Evolutionary conservation across 805 yeast genomes (phyloP), one percentile per base, ranked within the genome.

Genomic region (Saccharomycodes ludwigii): DNA sequence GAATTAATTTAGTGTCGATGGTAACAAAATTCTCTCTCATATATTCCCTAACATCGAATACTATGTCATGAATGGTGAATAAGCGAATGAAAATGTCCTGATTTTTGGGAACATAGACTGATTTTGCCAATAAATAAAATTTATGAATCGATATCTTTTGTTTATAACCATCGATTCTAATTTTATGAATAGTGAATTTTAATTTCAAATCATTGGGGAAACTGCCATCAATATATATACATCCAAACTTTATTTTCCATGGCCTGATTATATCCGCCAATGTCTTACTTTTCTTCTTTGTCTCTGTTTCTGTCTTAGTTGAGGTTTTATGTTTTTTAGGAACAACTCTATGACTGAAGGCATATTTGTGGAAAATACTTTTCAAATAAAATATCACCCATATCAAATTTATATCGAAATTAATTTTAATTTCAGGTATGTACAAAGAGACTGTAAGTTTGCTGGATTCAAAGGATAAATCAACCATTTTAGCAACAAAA

Each of bases 181-280:
- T 17, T 5, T 35, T 23, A 9, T 40, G 31, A 1, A 43, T 16
- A 3, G 41, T 30, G 17, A 51, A 31, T 7, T 49, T 26, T n/a
- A 53, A 27, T 10, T 48, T 45, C 3, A 43, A 35, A 3, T 48
- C 38, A 15, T 49, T 43, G 1, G 56, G 58, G 6, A 53, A 34
- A n/a, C 31, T 34, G 4, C 48, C 27, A 10, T 51, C 50, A 9
- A 53, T 28, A 5, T 28, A 16, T 12, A 11, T 29, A 20, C 21
- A 24, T 29, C n/a, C 16, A 16, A 11, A 19, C 7, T 15, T 18
- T 13, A 13, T 17, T 20, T 15, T 29, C 13, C n/a, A n/a, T n/a
- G n/a, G n/a, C n/a, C n/a, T n/a, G n/a, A n/a, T n/a, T n/a, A n/a
- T n/a, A n/a, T n/a, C n/a, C n/a, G n/a, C n/a, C n/a, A n/a, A n/a